Conservation (phyloP, 805 yeast species). For the Starmera dryadoides region DNA sequence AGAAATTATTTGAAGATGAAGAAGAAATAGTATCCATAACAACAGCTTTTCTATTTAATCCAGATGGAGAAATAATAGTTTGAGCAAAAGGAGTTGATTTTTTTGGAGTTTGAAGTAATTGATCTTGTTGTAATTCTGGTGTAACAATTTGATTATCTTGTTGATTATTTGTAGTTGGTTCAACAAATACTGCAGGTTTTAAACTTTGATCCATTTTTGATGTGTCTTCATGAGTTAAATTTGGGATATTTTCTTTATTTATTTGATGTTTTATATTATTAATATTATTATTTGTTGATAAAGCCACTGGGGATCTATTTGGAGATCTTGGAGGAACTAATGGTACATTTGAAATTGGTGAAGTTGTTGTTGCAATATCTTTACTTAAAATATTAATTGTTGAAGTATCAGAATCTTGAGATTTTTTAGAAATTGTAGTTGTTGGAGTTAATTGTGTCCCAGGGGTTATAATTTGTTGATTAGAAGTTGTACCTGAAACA, state of each 20-base stretch:
- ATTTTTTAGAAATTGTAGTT: not conserved
- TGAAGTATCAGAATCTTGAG: not conserved
- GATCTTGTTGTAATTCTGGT: too few relatives aligned
- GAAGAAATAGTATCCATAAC: conserved; percentile 16
- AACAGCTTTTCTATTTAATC: conserved; percentile 17
- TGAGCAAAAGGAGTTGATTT: not conserved
- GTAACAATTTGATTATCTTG: not conserved
- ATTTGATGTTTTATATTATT: too few relatives aligned
- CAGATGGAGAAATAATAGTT: conserved; percentile 11
- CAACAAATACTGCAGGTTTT: not conserved
- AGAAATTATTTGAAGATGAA: conserved; percentile 15
- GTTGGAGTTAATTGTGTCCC: conserved; percentile 1
- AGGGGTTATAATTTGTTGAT: conserved; percentile 6
- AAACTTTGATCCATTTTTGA: too few relatives aligned
- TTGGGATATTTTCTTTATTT: too few relatives aligned
- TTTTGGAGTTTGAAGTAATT: not conserved
- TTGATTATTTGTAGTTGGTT: not conserved
- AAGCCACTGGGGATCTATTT: conserved; percentile 5
- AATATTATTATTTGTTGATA: not conserved
- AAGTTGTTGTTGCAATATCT: not conserved
- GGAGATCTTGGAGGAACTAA: conserved; percentile 18
- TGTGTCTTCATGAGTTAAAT: too few relatives aligned
- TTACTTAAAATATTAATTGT: not conserved
- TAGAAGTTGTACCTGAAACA: conserved; percentile 6
- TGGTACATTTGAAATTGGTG: conserved; percentile 1